Percentiles rank a stretch among this genome's conserved stretches.
phyloP scores from a whole-genome alignment of 441 rosid genomes.

The Eruca vesicaria region DNA sequence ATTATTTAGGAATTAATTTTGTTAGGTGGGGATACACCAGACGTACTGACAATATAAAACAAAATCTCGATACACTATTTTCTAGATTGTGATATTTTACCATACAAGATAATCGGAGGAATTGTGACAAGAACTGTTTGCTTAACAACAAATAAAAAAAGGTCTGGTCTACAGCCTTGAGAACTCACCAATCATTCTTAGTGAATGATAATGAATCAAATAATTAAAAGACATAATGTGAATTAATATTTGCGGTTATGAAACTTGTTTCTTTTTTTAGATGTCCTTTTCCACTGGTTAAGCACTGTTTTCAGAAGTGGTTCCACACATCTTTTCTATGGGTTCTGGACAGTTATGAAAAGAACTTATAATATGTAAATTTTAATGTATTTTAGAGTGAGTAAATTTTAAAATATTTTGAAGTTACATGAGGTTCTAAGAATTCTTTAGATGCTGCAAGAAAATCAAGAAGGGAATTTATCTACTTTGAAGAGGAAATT shows the following conservation, averaged over 20 bases:
- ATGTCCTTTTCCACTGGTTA: background rate
- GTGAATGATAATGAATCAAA: background rate
- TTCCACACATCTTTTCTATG: background rate
- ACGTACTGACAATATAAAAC: slow-evolving; percentile 22
- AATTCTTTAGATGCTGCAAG: background rate
- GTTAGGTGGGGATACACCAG: slow-evolving; percentile 16
- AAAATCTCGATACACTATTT: slow-evolving; percentile 2
- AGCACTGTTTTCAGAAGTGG: background rate
- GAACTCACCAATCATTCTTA: background rate
- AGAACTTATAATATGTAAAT: background rate
- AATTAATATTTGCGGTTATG: background rate
- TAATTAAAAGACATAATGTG: background rate
- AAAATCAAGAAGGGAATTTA: background rate
- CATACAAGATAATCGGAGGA: background rate
- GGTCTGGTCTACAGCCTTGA: background rate
- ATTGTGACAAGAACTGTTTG: background rate
- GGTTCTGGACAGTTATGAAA: background rate
- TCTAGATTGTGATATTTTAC: slow-evolving; percentile 22
- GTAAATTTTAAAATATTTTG: background rate
- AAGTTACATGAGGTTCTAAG: background rate
- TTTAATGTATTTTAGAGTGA: background rate
- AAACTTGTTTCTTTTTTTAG: background rate
- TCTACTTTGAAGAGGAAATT: background rate
- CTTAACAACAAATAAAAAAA: background rate
- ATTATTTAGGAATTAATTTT: background rate